Percentiles rank a stretch among this genome's conserved stretches.
Evolutionary conservation across 768 basidiomycete genomes (phyloP).

Genomic region (Pleurotus giganteus): DNA sequence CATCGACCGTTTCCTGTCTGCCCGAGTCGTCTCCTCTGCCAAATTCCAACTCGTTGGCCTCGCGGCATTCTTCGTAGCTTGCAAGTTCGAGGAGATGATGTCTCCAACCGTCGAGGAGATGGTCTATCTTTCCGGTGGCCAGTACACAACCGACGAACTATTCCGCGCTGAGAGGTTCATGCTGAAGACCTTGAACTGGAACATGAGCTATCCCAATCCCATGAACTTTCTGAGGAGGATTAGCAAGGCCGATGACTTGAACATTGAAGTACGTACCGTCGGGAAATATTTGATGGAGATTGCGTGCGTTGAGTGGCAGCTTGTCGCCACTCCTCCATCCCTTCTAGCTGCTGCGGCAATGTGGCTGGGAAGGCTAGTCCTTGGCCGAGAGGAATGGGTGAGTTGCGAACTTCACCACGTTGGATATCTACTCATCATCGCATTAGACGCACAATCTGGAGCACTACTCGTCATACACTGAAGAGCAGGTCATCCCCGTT

Average conservation of each 20-base stretch:
- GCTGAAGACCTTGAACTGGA: slow-evolving; percentile 82
- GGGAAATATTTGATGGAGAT: slow-evolving; percentile 93
- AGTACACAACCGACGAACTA: slow-evolving; percentile 77
- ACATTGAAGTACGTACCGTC: slow-evolving; percentile 79
- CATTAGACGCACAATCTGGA: slow-evolving; percentile 77
- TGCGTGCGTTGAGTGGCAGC: slow-evolving; percentile 73
- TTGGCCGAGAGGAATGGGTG: slow-evolving; percentile 86
- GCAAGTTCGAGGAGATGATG: slow-evolving; percentile 92
- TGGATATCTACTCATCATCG: slow-evolving; percentile 12
- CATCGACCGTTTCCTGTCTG: slow-evolving; percentile 70
- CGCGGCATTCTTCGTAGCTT: slow-evolving; percentile 81
- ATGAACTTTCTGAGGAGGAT: slow-evolving; percentile 86
- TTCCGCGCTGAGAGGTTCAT: slow-evolving; percentile 89
- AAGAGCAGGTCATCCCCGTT: slow-evolving; percentile 73
- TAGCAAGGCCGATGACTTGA: slow-evolving; percentile 92
- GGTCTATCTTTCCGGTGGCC: slow-evolving; percentile 73
- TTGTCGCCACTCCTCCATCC: slow-evolving; percentile 74
- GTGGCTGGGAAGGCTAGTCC: slow-evolving; percentile 80
- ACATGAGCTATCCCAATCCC: slow-evolving; percentile 83
- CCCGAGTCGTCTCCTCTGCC: slow-evolving; percentile 71
- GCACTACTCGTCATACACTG: slow-evolving; percentile 85
- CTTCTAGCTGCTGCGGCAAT: slow-evolving; percentile 79
- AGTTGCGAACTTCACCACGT: slow-evolving; percentile 20
- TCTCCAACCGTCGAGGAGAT: slow-evolving; percentile 84
- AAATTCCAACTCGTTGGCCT: slow-evolving; percentile 93